Evolutionary conservation across 345 rosid species (phyloP).

Genomic region (Acer yangbiense): DNA sequence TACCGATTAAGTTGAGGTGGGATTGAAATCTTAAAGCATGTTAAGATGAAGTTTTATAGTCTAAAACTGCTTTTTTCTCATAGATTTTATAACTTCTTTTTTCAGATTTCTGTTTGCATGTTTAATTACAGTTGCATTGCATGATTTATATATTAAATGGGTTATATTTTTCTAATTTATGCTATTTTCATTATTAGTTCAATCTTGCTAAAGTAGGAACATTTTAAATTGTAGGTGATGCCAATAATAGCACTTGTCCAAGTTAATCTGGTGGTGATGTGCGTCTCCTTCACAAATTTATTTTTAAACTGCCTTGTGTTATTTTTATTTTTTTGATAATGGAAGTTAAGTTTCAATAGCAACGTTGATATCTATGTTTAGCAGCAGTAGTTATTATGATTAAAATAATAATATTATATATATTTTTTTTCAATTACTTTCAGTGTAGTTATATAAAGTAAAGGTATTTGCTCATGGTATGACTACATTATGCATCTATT

Average conservation of each 20-base stretch:
- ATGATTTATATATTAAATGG: not conserved
- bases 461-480: not conserved
- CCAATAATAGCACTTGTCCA: constrained; percentile 11
- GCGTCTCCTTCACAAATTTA: not conserved
- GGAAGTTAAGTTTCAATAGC: not conserved
- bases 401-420: not conserved
- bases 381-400: not conserved
- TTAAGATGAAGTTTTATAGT: constrained; percentile 4
- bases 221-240: constrained; percentile 30
- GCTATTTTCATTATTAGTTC: not conserved
- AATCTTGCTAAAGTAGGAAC: constrained; percentile 19
- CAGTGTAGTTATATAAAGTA: not conserved
- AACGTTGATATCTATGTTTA: not conserved
- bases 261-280: constrained; percentile 2
- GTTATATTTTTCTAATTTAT: not conserved
- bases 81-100: not conserved
- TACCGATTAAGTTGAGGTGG: constrained; percentile 5
- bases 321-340: not conserved
- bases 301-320: not conserved
- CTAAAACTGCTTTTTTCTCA: constrained; percentile 8
- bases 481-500: not conserved
- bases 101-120: not conserved
- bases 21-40: constrained; percentile 10
- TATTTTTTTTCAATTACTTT: not conserved
- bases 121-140: not conserved